phyloP scores from a whole-genome alignment of 2,329 filamentous ascomycete species.

The Mollisia scopiformis region DNA sequence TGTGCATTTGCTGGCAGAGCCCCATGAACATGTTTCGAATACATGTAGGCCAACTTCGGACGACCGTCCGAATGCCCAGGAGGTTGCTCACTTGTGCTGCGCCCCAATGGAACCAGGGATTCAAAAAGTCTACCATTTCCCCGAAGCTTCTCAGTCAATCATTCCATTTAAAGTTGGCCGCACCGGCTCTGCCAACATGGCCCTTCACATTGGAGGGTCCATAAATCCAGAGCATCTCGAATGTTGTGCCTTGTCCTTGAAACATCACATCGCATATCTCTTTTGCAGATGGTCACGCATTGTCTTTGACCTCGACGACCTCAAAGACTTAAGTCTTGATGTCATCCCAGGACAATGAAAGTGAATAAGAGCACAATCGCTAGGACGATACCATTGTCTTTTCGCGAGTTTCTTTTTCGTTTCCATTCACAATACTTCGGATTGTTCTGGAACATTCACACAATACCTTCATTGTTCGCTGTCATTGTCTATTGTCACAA shows the following conservation, averaged over 20 bases:
- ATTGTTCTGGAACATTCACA: constrained; percentile 6
- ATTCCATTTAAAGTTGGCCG: neutral
- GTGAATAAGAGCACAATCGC: neutral
- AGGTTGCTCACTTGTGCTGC: neutral
- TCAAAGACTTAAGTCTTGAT: neutral
- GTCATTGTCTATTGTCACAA: neutral
- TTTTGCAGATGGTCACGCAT: neutral
- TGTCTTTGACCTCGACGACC: neutral
- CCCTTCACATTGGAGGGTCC: neutral
- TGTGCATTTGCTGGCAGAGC: neutral
- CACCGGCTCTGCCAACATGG: neutral
- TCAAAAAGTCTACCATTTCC: neutral
- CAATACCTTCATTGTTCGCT: constrained; percentile 16
- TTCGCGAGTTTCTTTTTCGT: neutral
- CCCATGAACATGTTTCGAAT: neutral
- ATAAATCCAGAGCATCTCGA: neutral
- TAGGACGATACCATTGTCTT: neutral
- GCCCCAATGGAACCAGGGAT: neutral
- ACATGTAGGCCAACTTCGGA: neutral
- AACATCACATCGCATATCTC: constrained; percentile 3
- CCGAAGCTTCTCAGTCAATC: constrained; percentile 8
- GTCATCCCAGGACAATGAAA: neutral
- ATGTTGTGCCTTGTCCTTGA: constrained; percentile 1
- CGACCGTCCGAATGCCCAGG: neutral
- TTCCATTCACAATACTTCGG: constrained; percentile 2